Percentiles rank a stretch among this genome's conserved stretches.
Conservation (phyloP, 169 alveolate species). For the Theileria parva region DNA sequence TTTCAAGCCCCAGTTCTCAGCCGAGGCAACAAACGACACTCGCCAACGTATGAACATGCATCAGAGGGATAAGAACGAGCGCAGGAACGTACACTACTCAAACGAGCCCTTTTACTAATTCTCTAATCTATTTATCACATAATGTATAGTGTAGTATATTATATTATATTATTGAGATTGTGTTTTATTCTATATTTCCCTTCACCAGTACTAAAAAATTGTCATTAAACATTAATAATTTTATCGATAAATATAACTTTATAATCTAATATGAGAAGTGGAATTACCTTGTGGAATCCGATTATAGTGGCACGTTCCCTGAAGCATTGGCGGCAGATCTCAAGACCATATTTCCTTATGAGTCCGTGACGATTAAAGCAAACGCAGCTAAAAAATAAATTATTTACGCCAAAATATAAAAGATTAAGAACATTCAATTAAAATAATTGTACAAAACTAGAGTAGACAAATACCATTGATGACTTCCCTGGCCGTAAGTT, state of each 20-base stretch:
- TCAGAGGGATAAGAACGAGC: neutral
- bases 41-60: neutral
- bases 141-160: neutral
- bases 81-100: slow-evolving; percentile 26
- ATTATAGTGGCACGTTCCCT: slow-evolving; percentile 95
- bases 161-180: neutral
- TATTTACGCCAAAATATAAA: neutral
- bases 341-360: slow-evolving; percentile 96
- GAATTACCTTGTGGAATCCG: slow-evolving; percentile 86
- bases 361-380: slow-evolving; percentile 96
- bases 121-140: neutral
- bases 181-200: neutral
- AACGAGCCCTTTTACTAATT: slow-evolving; percentile 22
- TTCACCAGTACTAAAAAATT: slow-evolving; percentile 1
- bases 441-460: neutral
- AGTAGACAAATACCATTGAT: slow-evolving; percentile 57
- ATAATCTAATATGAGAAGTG: neutral
- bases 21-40: neutral
- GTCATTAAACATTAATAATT: neutral
- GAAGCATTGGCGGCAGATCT: slow-evolving; percentile 98
- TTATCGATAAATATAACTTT: neutral
- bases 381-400: slow-evolving; percentile 90
- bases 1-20: slow-evolving; percentile 16
- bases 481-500: slow-evolving; percentile 67
- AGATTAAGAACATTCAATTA: neutral